A percentile compares a stretch with the other conserved stretches of the same genome.
Evolutionary conservation across 2,329 filamentous ascomycete species (phyloP).

Genomic region (Magnaporthales sp.): DNA sequence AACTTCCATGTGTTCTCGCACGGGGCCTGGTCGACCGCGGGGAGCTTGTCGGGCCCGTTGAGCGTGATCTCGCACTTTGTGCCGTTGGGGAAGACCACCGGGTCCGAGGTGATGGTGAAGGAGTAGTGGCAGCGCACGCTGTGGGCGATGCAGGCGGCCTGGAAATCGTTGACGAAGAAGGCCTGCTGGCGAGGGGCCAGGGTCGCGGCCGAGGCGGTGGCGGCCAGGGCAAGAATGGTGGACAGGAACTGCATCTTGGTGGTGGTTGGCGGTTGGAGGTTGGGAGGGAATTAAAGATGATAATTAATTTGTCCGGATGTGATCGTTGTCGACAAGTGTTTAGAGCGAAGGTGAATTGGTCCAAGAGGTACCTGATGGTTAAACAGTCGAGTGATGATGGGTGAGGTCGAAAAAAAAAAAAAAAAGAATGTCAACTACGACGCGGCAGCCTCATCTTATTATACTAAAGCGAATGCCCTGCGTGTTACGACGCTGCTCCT

Average conservation of each 20-base stretch:
- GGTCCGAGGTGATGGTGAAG: not conserved
- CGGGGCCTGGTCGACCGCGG: not conserved
- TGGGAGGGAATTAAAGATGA: not conserved
- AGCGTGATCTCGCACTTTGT: not conserved
- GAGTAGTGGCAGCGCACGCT: not conserved
- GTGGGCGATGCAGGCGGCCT: not conserved
- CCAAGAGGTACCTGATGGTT: no score
- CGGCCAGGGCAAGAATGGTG: not conserved
- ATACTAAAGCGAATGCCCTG: not conserved
- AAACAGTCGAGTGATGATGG: no score
- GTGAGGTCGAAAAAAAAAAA: not conserved
- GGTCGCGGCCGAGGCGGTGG: not conserved
- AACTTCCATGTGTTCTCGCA: not conserved
- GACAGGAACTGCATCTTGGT: not conserved
- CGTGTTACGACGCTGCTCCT: not conserved
- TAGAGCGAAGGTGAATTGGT: not conserved
- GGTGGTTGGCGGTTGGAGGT: not conserved
- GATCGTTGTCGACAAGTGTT: not conserved
- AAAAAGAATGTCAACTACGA: no score
- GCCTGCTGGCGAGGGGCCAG: not conserved
- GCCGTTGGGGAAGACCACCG: not conserved
- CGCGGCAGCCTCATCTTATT: not conserved
- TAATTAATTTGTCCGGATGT: not conserved
- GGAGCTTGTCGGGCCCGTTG: slow-evolving; percentile 1
- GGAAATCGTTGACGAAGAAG: not conserved